Percentiles rank a stretch among this genome's conserved stretches.
Conservation (phyloP, 345 rosid species). For the Syzygium aqueum region DNA sequence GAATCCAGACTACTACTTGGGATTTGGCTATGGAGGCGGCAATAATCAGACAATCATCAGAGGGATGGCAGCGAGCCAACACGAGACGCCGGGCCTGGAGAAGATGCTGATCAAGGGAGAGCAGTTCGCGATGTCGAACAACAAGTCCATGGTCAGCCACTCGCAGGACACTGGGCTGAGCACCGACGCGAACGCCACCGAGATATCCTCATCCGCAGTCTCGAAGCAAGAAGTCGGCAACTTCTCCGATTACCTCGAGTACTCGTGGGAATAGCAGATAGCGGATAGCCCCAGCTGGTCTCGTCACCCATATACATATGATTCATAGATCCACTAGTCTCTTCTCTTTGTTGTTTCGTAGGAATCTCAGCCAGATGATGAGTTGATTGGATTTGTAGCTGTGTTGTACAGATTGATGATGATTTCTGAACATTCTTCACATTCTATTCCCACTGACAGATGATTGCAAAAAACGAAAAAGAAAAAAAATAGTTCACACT, state of each 20-base stretch:
- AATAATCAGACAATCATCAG: constrained; percentile 5
- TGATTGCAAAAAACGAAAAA: neutral
- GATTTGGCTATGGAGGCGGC: neutral
- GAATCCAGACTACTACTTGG: neutral
- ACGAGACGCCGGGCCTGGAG: neutral
- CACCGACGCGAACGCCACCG: constrained; percentile 45
- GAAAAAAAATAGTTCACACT: neutral
- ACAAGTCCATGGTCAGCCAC: constrained; percentile 28
- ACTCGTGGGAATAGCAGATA: neutral
- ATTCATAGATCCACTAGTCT: neutral
- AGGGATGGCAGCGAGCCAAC: constrained; percentile 1
- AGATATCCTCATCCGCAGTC: constrained; percentile 29
- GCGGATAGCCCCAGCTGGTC: neutral
- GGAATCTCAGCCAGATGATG: neutral
- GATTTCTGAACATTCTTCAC: neutral
- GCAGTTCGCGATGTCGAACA: neutral
- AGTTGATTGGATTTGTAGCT: neutral
- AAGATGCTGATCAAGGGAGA: neutral
- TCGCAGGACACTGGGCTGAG: constrained; percentile 58
- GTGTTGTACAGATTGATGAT: neutral
- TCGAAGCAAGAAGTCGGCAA: constrained; percentile 25
- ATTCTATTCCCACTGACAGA: neutral
- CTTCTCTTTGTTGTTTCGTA: neutral
- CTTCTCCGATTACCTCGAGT: neutral
- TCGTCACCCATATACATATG: neutral